phyloP scores from a whole-genome alignment of 305 asterid genomes.

The Solanum hybrid region DNA sequence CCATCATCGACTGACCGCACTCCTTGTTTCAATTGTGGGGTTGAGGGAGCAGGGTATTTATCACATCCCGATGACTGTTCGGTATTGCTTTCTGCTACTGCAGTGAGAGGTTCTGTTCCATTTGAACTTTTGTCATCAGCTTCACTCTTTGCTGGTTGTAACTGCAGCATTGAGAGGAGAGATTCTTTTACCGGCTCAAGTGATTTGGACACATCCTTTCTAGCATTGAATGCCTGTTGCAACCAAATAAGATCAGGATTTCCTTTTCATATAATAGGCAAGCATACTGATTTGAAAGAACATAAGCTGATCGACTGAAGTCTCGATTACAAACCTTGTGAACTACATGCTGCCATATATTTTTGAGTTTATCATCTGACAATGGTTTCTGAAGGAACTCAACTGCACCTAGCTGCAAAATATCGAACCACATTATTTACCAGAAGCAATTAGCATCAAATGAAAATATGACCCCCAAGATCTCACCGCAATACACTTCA shows the following conservation, averaged over 20 bases:
- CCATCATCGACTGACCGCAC: slow-evolving; percentile 23
- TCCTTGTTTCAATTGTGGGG: slow-evolving; percentile 38
- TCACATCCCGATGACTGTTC: slow-evolving; percentile 16
- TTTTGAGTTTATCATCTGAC: slow-evolving; percentile 40
- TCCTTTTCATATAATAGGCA: background rate
- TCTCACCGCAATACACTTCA: slow-evolving; percentile 50
- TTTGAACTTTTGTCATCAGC: slow-evolving; percentile 3
- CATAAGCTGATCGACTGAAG: background rate
- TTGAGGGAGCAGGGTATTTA: slow-evolving; percentile 45
- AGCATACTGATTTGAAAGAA: background rate
- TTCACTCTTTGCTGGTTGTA: slow-evolving; percentile 8
- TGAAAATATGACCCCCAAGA: slow-evolving; percentile 1
- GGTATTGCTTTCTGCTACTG: slow-evolving; percentile 5
- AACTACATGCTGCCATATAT: slow-evolving; percentile 45
- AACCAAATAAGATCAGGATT: slow-evolving; percentile 12
- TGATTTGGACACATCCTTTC: slow-evolving; percentile 22
- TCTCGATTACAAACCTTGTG: slow-evolving; percentile 27
- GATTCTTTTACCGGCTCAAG: slow-evolving; percentile 33
- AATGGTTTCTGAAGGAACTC: slow-evolving; percentile 45
- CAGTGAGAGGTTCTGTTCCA: slow-evolving; percentile 7
- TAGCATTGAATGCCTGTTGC: slow-evolving; percentile 41
- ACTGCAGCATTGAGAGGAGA: slow-evolving; percentile 23
- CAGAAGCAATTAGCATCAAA: background rate
- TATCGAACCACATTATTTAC: background rate
- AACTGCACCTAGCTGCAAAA: slow-evolving; percentile 43